Evolutionary conservation across 805 yeast genomes (phyloP).

Genomic region (Lachancea fermentati): DNA sequence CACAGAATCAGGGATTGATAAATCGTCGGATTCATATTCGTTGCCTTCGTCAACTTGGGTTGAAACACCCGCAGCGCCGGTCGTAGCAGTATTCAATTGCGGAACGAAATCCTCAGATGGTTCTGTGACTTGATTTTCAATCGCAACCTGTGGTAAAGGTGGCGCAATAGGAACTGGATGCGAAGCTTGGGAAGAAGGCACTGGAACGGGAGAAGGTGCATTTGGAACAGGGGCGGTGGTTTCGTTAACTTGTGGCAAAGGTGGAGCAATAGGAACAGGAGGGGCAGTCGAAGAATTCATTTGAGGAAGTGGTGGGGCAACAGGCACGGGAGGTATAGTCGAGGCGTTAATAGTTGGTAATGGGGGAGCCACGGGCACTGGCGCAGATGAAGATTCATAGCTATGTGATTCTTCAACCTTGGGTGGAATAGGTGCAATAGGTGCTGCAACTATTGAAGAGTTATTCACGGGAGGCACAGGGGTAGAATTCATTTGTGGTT

Average conservation of each 20-base stretch:
- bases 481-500: constrained; percentile 21
- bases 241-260: constrained; percentile 20
- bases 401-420: background rate
- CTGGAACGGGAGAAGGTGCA: constrained; percentile 9
- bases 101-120: constrained; percentile 14
- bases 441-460: constrained; percentile 10
- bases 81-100: constrained; percentile 5
- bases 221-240: constrained; percentile 23
- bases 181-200: constrained; percentile 31
- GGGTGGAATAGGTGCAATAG: constrained; percentile 16
- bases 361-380: constrained; percentile 12
- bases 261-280: constrained; percentile 32
- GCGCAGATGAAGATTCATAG: constrained; percentile 2
- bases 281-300: constrained; percentile 28
- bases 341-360: constrained; percentile 4
- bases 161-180: constrained; percentile 40
- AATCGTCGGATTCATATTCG: constrained; percentile 25
- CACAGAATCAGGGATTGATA: constrained; percentile 34
- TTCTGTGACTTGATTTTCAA: constrained; percentile 4
- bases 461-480: constrained; percentile 7
- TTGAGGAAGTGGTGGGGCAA: constrained; percentile 26
- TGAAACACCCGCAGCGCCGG: constrained; percentile 1
- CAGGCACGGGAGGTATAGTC: constrained; percentile 21
- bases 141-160: constrained; percentile 32
- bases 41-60: constrained; percentile 8